Evolutionary conservation across 1,284 basidiomycete species (phyloP), one percentile per base, ranked within the genome.

Genomic region (Sparassis latifolia): DNA sequence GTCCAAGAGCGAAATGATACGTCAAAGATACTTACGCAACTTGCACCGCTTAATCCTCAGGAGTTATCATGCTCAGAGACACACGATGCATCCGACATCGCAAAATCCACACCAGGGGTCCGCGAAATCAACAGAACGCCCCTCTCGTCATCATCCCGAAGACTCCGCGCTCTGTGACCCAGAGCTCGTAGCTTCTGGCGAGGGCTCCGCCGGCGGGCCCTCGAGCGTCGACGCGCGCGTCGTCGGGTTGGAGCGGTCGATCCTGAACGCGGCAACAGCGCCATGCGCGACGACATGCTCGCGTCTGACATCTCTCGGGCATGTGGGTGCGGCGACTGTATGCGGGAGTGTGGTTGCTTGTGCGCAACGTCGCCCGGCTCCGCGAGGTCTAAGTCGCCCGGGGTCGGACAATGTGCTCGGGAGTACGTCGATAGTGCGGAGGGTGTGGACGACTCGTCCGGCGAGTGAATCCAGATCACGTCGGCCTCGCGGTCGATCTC

Each of bases 401-500:
- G 30, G 7, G 6, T 28, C 30, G 47, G 35, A 2, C 12, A 32
- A 38, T 9, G n/a, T 32, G 20, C 20, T 20, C 20, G 20, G 3
- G 48, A 41, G 37, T 30, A 29, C 5, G 48, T 37, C 5, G 48
- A 45, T 37, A 20, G 29, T 3, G 49, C 31, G 12, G 49, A 42
- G 2, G 49, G 37, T 6, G 37, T 42, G 20, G 44, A 35, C 44
- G 44, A 41, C 6, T 31, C 10, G 3, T 27, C 29, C 27, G 45
- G 49, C 4, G 27, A 29, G 12, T 35, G 49, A 9, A 45, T 33
- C 27, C 27, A 38, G 28, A 35, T 42, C 33, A 27, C 42, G 40
- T 29, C 47, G 27, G 42, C 47, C 4, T 33, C 40, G 30, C 39
- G 42, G 49, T 60, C 58, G 44, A 60, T 58, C 49, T 52, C 47